Evolutionary conservation across 2,329 filamentous ascomycete genomes (phyloP).

Genomic region (Penicillium digitatum): DNA sequence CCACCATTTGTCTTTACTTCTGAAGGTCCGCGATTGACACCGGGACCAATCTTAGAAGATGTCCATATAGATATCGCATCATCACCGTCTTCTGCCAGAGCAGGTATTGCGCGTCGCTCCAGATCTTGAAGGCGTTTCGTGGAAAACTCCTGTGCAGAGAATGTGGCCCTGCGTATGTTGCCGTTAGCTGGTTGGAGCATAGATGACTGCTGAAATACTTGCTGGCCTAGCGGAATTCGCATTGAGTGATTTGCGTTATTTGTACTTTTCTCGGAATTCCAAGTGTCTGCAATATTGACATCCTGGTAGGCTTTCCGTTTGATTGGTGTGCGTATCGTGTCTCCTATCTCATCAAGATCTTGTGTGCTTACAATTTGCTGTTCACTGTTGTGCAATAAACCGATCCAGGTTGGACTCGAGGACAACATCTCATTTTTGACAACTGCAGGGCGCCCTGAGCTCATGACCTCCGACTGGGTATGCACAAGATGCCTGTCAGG

Average conservation of each 20-base stretch:
- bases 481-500: background rate
- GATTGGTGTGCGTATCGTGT: conserved; percentile 41
- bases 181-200: conserved; percentile 30
- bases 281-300: background rate
- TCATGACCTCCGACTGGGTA: conserved; percentile 2
- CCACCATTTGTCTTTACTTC: background rate
- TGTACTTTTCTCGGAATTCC: background rate
- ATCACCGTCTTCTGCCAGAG: conserved; percentile 51
- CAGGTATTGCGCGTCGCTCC: conserved; percentile 39
- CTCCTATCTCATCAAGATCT: conserved; percentile 54
- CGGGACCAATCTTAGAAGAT: background rate
- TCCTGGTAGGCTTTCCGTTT: conserved; percentile 22
- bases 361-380: conserved; percentile 53
- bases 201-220: conserved; percentile 2
- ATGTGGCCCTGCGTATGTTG: conserved; percentile 19
- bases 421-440: conserved; percentile 38
- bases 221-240: background rate
- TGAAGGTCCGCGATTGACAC: background rate
- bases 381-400: conserved; percentile 7
- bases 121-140: conserved; percentile 33
- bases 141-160: conserved; percentile 14
- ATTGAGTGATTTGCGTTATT: conserved; percentile 1
- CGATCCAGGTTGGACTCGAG: conserved; percentile 29
- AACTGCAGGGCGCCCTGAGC: conserved; percentile 16
- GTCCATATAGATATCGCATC: conserved; percentile 7